Evolutionary conservation across 78 protist species (phyloP).

Genomic region (Dictyostelium discoideum): DNA sequence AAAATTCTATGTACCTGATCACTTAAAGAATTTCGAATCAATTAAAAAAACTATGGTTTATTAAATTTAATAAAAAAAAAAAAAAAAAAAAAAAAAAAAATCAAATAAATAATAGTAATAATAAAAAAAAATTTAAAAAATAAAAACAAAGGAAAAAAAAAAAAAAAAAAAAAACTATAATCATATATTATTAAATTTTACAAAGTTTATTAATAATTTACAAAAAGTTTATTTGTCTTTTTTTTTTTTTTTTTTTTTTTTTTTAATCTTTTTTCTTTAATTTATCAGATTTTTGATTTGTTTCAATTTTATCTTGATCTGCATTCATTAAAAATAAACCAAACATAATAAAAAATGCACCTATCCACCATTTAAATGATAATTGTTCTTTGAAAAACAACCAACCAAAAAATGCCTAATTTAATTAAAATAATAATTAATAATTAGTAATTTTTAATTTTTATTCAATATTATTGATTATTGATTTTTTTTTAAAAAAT

Average conservation of each 20-base stretch:
- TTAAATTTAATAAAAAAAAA: constrained; percentile 41
- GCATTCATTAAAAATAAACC: constrained; percentile 71
- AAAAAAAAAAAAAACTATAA: background rate
- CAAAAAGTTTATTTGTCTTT: too few relatives aligned
- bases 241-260: background rate
- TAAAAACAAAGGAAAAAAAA: background rate
- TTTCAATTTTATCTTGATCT: constrained; percentile 4
- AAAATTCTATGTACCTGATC: constrained; percentile 93
- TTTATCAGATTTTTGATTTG: background rate
- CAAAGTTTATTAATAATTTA: background rate
- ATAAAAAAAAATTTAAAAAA: background rate
- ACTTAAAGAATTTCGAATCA: constrained; percentile 89
- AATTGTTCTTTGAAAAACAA: constrained; percentile 50
- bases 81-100: background rate
- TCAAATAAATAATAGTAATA: background rate
- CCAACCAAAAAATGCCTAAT: constrained; percentile 80
- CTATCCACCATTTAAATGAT: constrained; percentile 53
- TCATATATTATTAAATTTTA: background rate
- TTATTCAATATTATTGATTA: background rate
- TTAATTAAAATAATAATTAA: background rate
- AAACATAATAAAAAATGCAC: constrained; percentile 43
- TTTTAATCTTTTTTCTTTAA: background rate
- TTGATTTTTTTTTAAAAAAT: background rate
- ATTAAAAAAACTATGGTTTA: constrained; percentile 85
- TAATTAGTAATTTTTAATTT: background rate